Evolutionary conservation across 495 filamentous ascomycete species (phyloP), one percentile per base, ranked within the genome.

Genomic region (Tetracladium marchalianum): DNA sequence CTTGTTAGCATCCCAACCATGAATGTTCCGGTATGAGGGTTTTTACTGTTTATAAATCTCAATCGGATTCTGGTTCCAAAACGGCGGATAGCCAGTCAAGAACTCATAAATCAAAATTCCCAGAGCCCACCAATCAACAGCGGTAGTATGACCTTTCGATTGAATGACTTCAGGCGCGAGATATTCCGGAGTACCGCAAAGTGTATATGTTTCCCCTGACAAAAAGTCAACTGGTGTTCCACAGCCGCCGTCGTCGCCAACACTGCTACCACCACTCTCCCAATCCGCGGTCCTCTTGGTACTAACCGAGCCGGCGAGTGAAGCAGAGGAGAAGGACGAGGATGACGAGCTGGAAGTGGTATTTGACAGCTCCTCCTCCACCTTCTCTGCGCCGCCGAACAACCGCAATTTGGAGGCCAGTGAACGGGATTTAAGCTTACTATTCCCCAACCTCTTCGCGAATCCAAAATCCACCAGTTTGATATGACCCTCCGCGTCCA

Each of bases 101-200:
- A 98, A 95, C 60, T 98, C 92, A 62, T 93, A 97, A 44, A 96
- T 87, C 41, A 98, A 64, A 52, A 98, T 94, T 5, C 92, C 92
- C 51, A 97, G 70, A 6, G 92, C 93, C 92, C 92, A 98, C 92
- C 92, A 98, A 64, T 98, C 92, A n/a, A 98, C 92, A 0, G 92
- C 90, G 32, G 86, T 87, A 24, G 86, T 89, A 59, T 98, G 92
- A 11, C 89, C 90, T 58, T 88, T 90, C 61, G 89, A 93, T 52
- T 90, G 84, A 47, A 98, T 96, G 15, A 96, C 90, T 67, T 98
- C 92, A 1, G 92, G 92, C 2, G 92, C 90, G 15, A 98, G 74
- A 62, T 98, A 98, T 58, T 98, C 92, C 19, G 90, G 92, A 0
- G 92, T 98, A 17, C 92, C 92, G 57, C 92, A 97, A 2, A 96